Evolutionary conservation across 495 filamentous ascomycete genomes (phyloP).

Genomic region (Hyaloscypha variabilis): DNA sequence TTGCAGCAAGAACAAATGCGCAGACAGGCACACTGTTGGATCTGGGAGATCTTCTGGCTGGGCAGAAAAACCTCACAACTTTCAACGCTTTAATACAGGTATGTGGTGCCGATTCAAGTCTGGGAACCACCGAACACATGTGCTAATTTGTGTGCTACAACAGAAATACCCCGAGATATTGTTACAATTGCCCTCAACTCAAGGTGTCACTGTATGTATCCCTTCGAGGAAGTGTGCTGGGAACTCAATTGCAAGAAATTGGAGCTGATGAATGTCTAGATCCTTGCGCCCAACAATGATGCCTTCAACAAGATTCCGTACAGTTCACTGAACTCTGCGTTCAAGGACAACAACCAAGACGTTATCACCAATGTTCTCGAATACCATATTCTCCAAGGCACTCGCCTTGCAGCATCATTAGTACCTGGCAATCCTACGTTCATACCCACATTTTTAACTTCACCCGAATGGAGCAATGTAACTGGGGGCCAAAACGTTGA

Average conservation of each 20-base stretch:
- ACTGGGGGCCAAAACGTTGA: constrained; percentile 44
- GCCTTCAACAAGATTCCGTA: constrained; percentile 50
- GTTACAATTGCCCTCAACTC: constrained; percentile 34
- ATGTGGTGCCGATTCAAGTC: constrained; percentile 13
- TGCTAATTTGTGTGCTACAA: constrained; percentile 7
- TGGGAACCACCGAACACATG: neutral
- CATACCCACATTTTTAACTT: constrained; percentile 56
- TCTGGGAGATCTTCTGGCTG: constrained; percentile 32
- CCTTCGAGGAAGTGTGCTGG: neutral
- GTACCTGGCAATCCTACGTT: constrained; percentile 49
- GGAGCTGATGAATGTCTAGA: constrained; percentile 22
- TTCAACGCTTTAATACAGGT: constrained; percentile 39
- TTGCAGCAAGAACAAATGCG: constrained; percentile 18
- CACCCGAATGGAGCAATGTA: constrained; percentile 44
- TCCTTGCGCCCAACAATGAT: constrained; percentile 65
- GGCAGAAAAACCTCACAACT: constrained; percentile 35
- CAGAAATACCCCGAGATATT: constrained; percentile 41
- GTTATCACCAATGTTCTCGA: constrained; percentile 52
- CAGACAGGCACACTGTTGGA: constrained; percentile 26
- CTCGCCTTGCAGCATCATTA: constrained; percentile 47
- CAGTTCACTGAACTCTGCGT: constrained; percentile 30
- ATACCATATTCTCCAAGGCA: constrained; percentile 67
- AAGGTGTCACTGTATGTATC: constrained; percentile 37
- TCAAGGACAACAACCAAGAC: constrained; percentile 37
- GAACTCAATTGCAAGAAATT: neutral